Evolutionary conservation across 805 yeast genomes (phyloP).

Genomic region (Metschnikowia kofuensis): DNA sequence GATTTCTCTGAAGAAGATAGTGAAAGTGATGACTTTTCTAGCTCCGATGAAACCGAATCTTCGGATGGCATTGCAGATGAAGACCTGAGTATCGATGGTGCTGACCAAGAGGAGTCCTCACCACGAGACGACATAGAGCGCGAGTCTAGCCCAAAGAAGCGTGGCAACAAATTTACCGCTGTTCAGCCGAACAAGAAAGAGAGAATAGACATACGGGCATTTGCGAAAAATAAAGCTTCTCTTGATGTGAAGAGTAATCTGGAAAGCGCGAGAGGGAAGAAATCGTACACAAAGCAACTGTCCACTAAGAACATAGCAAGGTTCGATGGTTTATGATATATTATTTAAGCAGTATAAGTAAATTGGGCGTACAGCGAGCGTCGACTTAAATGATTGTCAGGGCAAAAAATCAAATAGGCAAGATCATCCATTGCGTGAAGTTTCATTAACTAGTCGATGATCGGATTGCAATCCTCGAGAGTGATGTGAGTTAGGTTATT

Average conservation of each 20-base stretch:
- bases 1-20: slow-evolving; percentile 1
- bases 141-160: too few species aligned
- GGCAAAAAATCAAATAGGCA: too few species aligned
- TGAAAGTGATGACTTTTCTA: slow-evolving; percentile 1
- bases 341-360: neutral
- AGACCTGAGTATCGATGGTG: too few species aligned
- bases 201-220: slow-evolving; percentile 21
- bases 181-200: slow-evolving; percentile 17
- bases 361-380: too few species aligned
- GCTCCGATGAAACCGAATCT: slow-evolving; percentile 2
- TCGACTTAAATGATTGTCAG: too few species aligned
- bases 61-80: neutral
- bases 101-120: too few species aligned
- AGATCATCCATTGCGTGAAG: neutral
- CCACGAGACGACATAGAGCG: too few species aligned
- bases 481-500: too few species aligned
- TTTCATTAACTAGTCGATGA: neutral
- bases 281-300: slow-evolving; percentile 8
- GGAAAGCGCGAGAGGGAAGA: slow-evolving; percentile 1
- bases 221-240: slow-evolving; percentile 6
- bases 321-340: slow-evolving; percentile 53
- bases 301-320: slow-evolving; percentile 24
- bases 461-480: neutral
- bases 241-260: neutral
- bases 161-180: too few species aligned